Conservation (phyloP, 306 rosid genomes). For the Psophocarpus tetragonolobus region DNA sequence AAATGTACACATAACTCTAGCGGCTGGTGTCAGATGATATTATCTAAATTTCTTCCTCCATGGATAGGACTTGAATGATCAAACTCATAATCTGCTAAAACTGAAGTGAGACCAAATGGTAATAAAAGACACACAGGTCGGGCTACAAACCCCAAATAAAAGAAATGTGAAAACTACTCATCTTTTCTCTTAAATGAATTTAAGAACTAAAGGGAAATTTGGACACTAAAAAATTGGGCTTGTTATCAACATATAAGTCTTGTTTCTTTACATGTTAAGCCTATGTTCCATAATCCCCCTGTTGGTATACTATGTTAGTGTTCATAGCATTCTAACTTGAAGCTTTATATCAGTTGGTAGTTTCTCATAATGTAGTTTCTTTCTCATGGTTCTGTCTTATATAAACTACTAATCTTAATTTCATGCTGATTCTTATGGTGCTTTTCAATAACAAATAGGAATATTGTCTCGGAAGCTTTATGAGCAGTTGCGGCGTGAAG, state of each 20-base stretch:
- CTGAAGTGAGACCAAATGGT: constrained; percentile 17
- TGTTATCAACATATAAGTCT: background rate
- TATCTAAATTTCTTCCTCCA: background rate
- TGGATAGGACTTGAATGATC: background rate
- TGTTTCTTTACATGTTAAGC: constrained; percentile 8
- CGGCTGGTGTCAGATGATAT: constrained; percentile 1
- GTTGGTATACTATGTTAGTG: constrained; percentile 19
- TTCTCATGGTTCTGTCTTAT: constrained; percentile 11
- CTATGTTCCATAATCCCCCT: constrained; percentile 1
- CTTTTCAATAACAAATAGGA: constrained; percentile 57
- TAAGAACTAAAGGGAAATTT: constrained; percentile 6
- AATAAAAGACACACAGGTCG: background rate
- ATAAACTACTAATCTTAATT: constrained; percentile 32
- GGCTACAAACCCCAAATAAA: background rate
- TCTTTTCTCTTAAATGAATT: background rate
- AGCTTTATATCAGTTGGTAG: background rate
- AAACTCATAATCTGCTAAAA: constrained; percentile 3
- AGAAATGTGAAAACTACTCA: constrained; percentile 5
- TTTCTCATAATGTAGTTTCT: constrained; percentile 3
- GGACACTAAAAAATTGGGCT: background rate
- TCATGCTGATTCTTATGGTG: constrained; percentile 25
- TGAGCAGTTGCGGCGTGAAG: constrained; percentile 80
- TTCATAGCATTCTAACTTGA: constrained; percentile 24
- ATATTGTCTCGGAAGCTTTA: constrained; percentile 74
- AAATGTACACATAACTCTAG: background rate